Percentiles rank a stretch among this genome's conserved stretches.
Evolutionary conservation across 2,329 filamentous ascomycete genomes (phyloP).

Genomic region (Triangularia setosa): DNA sequence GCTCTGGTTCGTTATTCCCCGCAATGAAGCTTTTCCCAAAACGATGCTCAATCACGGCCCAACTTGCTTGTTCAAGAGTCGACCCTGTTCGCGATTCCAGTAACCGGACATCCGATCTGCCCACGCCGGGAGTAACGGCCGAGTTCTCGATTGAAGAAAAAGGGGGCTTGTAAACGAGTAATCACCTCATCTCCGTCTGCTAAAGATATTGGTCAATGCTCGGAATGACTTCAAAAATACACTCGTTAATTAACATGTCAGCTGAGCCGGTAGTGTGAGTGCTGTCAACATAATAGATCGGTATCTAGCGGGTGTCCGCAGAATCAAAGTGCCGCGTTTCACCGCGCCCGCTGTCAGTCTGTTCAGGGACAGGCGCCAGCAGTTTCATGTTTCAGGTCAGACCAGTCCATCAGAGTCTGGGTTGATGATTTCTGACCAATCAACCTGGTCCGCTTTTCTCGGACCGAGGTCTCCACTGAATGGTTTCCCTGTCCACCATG

Average conservation of each 20-base stretch:
- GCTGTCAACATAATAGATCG: not conserved
- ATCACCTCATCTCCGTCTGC: not conserved
- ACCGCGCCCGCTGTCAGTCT: conserved; percentile 7
- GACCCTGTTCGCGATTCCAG: not conserved
- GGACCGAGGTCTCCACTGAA: conserved; percentile 1
- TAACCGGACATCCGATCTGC: not conserved
- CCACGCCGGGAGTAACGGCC: not conserved
- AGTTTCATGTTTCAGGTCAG: conserved; percentile 20
- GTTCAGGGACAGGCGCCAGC: conserved; percentile 4
- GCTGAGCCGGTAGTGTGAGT: not conserved
- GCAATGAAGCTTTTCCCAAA: conserved; percentile 14
- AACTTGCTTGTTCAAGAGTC: conserved; percentile 11
- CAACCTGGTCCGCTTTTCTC: not conserved
- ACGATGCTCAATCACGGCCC: not conserved
- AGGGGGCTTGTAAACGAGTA: not conserved
- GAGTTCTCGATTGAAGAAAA: not conserved
- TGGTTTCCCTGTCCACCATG: not conserved
- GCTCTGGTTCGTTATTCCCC: conserved; percentile 4
- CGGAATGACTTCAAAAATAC: not conserved
- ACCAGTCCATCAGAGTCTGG: not conserved
- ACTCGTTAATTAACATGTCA: not conserved
- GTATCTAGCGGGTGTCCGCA: conserved; percentile 6
- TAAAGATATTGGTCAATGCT: not conserved
- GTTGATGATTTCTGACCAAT: conserved; percentile 8
- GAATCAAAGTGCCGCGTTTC: conserved; percentile 14